phyloP scores from a whole-genome alignment of 2,329 filamentous ascomycete genomes.

The Colletotrichum australisinense region DNA sequence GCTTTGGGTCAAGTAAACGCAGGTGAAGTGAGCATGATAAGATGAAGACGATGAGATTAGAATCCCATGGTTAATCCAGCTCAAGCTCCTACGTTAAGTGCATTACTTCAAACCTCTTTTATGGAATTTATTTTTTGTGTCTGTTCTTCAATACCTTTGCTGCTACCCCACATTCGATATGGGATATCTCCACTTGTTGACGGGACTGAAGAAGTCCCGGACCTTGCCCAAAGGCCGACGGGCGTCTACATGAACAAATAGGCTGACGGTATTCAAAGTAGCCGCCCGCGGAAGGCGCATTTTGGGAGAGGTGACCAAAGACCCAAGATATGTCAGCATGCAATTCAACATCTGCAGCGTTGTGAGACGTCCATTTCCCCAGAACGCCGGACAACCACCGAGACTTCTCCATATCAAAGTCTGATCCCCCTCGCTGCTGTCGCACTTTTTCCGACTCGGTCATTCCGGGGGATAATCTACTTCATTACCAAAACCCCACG shows the following conservation, averaged over 20 bases:
- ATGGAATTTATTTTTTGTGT: background rate
- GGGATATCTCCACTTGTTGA: background rate
- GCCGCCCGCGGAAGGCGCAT: background rate
- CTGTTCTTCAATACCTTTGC: background rate
- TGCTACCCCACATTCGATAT: background rate
- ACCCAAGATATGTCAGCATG: background rate
- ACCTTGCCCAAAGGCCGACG: background rate
- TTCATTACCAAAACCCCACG: constrained; percentile 12
- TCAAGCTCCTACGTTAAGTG: too few species aligned
- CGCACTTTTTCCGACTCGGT: background rate
- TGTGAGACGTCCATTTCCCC: background rate
- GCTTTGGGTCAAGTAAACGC: background rate
- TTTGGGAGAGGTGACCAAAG: background rate
- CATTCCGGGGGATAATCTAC: constrained; percentile 6
- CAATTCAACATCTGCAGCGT: background rate
- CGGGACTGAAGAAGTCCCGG: background rate
- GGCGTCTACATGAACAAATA: background rate
- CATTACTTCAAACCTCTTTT: background rate
- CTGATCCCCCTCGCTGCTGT: background rate
- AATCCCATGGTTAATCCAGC: too few species aligned
- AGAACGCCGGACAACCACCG: constrained; percentile 24
- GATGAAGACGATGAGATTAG: too few species aligned
- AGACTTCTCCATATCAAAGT: background rate
- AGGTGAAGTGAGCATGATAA: too few species aligned
- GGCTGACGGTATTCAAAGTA: background rate